A percentile compares a stretch with the other conserved stretches of the same genome.
phyloP scores from a whole-genome alignment of 176 grass and related monocot species.

The Saccharum officinarum region DNA sequence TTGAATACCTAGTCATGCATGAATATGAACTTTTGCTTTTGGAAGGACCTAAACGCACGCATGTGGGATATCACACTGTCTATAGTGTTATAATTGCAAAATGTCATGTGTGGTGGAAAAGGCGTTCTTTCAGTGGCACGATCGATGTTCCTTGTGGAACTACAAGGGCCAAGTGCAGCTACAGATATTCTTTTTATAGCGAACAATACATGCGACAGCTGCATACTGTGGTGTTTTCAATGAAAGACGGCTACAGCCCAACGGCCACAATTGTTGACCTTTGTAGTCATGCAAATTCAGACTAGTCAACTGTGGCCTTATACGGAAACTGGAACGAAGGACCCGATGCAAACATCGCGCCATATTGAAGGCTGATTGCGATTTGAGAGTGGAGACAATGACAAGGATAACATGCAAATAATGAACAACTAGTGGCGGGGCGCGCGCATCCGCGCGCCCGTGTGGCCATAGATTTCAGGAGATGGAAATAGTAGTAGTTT shows the following conservation, averaged over 20 bases:
- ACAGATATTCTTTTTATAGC: not conserved
- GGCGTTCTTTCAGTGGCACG: too few species aligned
- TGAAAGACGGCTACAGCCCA: not conserved
- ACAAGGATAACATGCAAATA: not conserved
- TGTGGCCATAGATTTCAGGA: too few species aligned
- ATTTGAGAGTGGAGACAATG: not conserved
- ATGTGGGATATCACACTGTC: not conserved
- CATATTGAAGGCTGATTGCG: not conserved
- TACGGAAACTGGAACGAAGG: not conserved
- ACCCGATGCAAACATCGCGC: not conserved
- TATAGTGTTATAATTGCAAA: not conserved
- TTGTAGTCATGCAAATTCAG: not conserved
- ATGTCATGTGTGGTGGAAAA: too few species aligned
- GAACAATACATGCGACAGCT: not conserved
- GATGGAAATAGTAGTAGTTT: too few species aligned
- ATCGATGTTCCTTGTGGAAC: too few species aligned
- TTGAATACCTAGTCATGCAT: not conserved
- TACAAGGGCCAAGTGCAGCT: not conserved
- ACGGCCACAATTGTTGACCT: constrained; percentile 23
- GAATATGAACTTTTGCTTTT: not conserved
- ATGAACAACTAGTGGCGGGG: not conserved
- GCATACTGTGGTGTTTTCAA: not conserved
- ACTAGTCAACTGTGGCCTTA: not conserved
- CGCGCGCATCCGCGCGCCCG: too few species aligned
- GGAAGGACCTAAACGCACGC: not conserved